Base-by-base conservation (phyloP, 306 rosid species). In the Hippophae rhamnoides region DNA sequence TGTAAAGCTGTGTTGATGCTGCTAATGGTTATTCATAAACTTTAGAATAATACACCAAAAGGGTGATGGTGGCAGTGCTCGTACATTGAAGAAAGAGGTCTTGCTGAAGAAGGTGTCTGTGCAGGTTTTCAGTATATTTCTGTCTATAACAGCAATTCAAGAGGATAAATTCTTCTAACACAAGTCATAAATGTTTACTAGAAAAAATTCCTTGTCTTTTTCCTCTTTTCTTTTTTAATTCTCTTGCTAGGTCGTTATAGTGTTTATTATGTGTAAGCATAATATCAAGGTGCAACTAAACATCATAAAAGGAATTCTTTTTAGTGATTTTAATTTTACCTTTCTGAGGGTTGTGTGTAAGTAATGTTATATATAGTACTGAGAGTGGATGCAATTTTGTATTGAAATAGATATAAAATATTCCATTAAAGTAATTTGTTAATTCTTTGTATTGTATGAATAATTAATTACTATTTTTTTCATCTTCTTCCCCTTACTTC, bases 1-100 rank as follows among this genome's bases (percentile, higher is more conserved):
- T 81, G 81, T 81, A 78, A 78, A 78, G 74, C 73, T 42, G 72
- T 63, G 76, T 69, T 55, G 70, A 71, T 72, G 77, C 77, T 72
- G 71, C 65, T 44, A 27, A 42, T 60, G 57, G 68, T 44, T 72
- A 60, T 64, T 59, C 57, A 53, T 18, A 55, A 52, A 72, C 59
- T 71, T 56, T 47, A 71, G 61, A 65, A 69, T 67, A 54, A 49
- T 31, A 61, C 75, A 43, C 58, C 63, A 43, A 66, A 41, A 63
- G 25, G 7, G 56, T 46, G 65, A 57, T 31, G 71, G 62, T 58
- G 74, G 42, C 62, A 61, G 62, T 58, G 67, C 44, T 61, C 76
- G 43, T 64, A 66, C 53, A 43, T 48, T 44, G 69, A 74, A 54
- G 62, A 67, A 14, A 53, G 46, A 64, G 58, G 44, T 60, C 64